Base-by-base conservation (phyloP, 176 grass and related monocot genomes). In the Ensete glaucum region DNA sequence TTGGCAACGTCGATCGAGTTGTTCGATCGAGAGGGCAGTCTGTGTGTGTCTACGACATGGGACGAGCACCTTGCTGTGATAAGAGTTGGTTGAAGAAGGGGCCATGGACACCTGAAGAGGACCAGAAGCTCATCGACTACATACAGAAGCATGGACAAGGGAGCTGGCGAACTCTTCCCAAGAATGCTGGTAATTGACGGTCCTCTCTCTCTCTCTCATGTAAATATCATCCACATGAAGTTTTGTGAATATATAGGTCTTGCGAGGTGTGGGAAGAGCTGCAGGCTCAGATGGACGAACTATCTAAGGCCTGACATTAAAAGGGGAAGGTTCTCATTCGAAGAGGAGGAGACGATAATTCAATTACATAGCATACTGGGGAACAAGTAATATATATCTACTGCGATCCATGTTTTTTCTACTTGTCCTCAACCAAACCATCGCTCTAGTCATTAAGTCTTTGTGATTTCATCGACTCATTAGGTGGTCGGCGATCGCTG, bases 301-400 rank as follows among this genome's bases (percentile, higher is more conserved):
- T 70, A 70, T 70, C 17, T 70, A 13, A 48, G 67, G 17, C 67
- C 67, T 5, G 67, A 70, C 67, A 70, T 70, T 22, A 70, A 52
- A 70, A 70, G 43, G 67, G 67, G 67, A 51, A 70, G 67, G 67
- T 70, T 70, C 48, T 70, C 67, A 2, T 70, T 70, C 11, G 67
- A 70, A 50, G 67, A 70, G 11, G 67, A 70, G 20, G 67, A 70
- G 43, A 70, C 43, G 51, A 70, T 70, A 50, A 70, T 70, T 25
- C 67, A 70, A 51, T 51, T 70, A 20, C 67, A 70, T 21, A 51
- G 43, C 9, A n/a, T 50, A 0, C 51, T 70, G 67, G 67, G 67
- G 17, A 70, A 70, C 67, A 70, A 70, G 67, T 70, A 70, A 70
- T 43, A 43, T 43, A 4, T 43, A 23, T 23, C 22, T 23, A 43